Evolutionary conservation across 1,284 basidiomycete genomes (phyloP).

Genomic region (Thelephora terrestris): DNA sequence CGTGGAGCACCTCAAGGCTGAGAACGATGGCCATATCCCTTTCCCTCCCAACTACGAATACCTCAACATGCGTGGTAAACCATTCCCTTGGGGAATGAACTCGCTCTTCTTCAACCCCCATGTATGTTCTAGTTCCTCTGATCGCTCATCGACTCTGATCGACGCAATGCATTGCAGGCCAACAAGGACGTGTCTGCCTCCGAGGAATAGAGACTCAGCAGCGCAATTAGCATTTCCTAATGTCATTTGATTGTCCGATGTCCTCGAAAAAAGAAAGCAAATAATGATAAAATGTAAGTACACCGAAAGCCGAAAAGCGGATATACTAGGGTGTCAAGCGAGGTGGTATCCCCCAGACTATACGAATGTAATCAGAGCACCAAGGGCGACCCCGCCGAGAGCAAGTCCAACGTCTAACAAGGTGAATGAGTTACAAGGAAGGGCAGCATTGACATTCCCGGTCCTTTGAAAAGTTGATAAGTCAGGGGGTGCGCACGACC

Average conservation of each 20-base stretch:
- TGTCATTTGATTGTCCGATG: not conserved
- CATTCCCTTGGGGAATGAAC: constrained; percentile 78
- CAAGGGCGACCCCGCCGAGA: not conserved
- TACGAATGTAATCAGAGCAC: not conserved
- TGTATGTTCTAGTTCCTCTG: constrained; percentile 31
- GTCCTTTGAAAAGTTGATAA: too few species aligned
- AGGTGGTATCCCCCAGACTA: not conserved
- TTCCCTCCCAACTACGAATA: constrained; percentile 65
- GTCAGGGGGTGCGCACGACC: too few species aligned
- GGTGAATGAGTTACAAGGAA: not conserved
- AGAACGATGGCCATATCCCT: constrained; percentile 68
- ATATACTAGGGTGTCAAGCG: not conserved
- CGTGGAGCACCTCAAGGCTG: constrained; percentile 58
- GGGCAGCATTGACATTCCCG: not conserved
- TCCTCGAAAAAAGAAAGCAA: not conserved
- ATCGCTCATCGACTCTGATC: not conserved
- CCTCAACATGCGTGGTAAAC: constrained; percentile 65
- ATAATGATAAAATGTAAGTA: not conserved
- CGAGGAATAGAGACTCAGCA: constrained; percentile 21
- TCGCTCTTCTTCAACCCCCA: constrained; percentile 71
- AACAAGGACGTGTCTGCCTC: constrained; percentile 50
- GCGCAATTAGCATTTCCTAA: constrained; percentile 2
- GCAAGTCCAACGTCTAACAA: not conserved
- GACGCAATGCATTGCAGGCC: constrained; percentile 24
- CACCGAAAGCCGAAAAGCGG: too few species aligned